Evolutionary conservation across 208 protist species (phyloP), one percentile per base, ranked within the genome.

Genomic region (Crithidia mellificae): DNA sequence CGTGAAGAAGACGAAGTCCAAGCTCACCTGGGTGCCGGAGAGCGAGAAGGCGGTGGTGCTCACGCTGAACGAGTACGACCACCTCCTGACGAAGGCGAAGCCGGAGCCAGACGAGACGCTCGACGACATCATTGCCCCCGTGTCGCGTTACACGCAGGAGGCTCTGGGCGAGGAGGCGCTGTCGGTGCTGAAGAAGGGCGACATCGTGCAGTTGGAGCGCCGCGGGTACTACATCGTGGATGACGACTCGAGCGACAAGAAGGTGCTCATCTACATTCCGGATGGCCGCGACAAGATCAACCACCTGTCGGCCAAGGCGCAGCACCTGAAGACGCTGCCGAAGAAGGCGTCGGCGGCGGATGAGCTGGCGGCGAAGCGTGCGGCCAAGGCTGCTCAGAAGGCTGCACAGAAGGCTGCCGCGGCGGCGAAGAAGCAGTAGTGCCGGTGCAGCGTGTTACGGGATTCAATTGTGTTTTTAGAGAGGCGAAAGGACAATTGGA

Each of bases 211-310:
- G 83, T 73, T 99, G 24, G 96, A 99, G 81, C 90, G 98, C 64
- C 87, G 93, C 25, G 98, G 98, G 69, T 99, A 98, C 86, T 99
- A 98, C 86, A 99, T 99, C 75, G 87, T 94, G 41, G 98, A 99
- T 74, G 57, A 77, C 30, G 77, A 84, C 24, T 65, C 59, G 22
- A 54, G 36, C 11, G 59, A 65, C 19, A 78, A 69, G 41, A 92
- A 90, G 74, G 81, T 87, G 39, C 73, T 96, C 49, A 94, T 94
- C 63, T 59, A 64, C 63, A 94, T 97, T 67, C 88, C 90, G 9
- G 89, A 97, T 62, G 92, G 90, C 19, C 88, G 90, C 50, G 88
- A 94, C 52, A 97, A 96, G 72, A 66, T 96, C 34, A 97, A 95
- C 73, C 92, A 97, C 68, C 69, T 97, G 11, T 92, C 80, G 32